phyloP scores from a whole-genome alignment of 345 rosid genomes.

The Alliaria petiolata region DNA sequence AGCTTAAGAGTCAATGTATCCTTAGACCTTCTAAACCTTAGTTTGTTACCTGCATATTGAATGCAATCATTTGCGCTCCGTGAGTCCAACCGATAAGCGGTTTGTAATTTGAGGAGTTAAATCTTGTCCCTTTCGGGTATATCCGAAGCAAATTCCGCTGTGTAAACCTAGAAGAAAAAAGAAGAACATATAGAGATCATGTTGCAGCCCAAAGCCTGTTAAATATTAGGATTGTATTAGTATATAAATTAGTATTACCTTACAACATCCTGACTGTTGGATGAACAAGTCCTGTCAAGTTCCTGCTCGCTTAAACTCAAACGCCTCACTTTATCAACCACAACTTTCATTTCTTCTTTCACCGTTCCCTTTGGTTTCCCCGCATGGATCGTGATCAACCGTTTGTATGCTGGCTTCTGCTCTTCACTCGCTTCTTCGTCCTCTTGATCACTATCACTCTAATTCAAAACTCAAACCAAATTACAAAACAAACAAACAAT shows the following conservation, averaged over 20 bases:
- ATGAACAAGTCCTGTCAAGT: constrained; percentile 53
- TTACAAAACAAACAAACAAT: constrained; percentile 1
- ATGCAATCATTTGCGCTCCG: constrained; percentile 99
- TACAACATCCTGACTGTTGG: constrained; percentile 53
- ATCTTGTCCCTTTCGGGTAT: constrained; percentile 85
- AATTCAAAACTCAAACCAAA: constrained; percentile 9
- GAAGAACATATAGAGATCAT: constrained; percentile 2
- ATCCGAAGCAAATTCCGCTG: constrained; percentile 73
- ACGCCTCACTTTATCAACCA: constrained; percentile 50
- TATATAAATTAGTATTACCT: constrained; percentile 34
- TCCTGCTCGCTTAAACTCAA: constrained; percentile 73
- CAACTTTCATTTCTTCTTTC: constrained; percentile 42
- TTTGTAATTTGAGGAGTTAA: constrained; percentile 85
- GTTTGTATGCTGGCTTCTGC: constrained; percentile 37
- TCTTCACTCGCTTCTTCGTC: constrained; percentile 35
- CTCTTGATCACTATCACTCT: constrained; percentile 46
- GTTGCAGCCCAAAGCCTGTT: neutral
- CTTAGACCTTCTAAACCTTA: neutral
- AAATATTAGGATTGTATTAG: neutral
- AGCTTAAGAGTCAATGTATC: constrained; percentile 7
- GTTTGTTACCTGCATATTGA: constrained; percentile 88
- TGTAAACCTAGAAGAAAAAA: constrained; percentile 69
- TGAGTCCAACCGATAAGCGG: constrained; percentile 91
- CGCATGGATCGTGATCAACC: constrained; percentile 54
- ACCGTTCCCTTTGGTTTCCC: constrained; percentile 55